Evolutionary conservation across 2,329 filamentous ascomycete species (phyloP), one percentile per base, ranked within the genome.

Genomic region (Penicillium polonicum): DNA sequence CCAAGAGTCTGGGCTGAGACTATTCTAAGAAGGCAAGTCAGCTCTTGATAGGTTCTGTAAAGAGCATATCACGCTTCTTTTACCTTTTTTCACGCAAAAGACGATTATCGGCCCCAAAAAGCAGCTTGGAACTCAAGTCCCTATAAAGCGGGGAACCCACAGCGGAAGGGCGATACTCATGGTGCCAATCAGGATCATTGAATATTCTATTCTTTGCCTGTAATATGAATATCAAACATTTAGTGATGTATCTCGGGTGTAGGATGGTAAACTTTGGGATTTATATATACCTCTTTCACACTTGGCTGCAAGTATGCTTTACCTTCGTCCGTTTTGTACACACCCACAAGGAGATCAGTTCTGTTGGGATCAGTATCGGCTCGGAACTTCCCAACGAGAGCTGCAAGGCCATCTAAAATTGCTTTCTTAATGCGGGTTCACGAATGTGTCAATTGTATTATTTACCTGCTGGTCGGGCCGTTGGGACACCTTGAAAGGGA

Each of bases 311-410:
- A 41, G 23, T 62, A 60, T 6, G 60, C 48, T 12, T 60, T 59
- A 12, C 60, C 60, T 51, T 62, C 58, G 3, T 58, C 52, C 1
- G 60, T 60, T 33, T 60, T 62, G n/a, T 58, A 62, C 2, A 60
- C 58, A 8, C 60, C 60, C 13, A 62, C 60, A 1, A 62, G 55
- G 13, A 62, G 60, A 42, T 60, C 52, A 9, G 55, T 56, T 50
- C 52, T 56, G 8, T 46, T 51, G 7, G 55, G 55, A 35, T 62
- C 55, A 4, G 49, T 59, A 44, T 62, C 60, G 5, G 35, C 55
- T 41, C 44, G 48, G 45, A 62, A 62, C 9, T 53, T 41, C 0
- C 4, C 4, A 8, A 49, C 10, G 0, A 60, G 48, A n/a, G 35
- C 38, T n/a, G 49, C 41, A 2, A 62, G 58, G 7, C 48, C 21